phyloP scores from a whole-genome alignment of 192 early-diverging fungal species.

The Allomyces macrogynus region DNA sequence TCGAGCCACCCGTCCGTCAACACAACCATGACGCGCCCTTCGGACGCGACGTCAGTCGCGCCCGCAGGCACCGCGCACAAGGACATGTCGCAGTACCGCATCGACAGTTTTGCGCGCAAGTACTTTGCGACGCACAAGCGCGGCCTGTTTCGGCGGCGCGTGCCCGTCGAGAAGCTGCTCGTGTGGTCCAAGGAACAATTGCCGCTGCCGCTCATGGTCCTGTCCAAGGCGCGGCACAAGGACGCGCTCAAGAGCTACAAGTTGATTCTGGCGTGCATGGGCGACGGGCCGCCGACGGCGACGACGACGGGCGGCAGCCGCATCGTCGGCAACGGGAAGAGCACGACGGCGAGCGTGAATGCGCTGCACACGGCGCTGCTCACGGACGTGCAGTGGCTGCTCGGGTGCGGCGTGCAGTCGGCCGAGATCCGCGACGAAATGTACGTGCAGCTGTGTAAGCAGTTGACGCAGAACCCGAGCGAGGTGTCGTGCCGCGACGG shows the following conservation, averaged over 20 bases:
- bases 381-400: constrained; percentile 50
- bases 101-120: constrained; percentile 72
- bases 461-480: constrained; percentile 55
- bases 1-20: too few species aligned
- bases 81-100: constrained; percentile 57
- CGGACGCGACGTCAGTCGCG: too few species aligned
- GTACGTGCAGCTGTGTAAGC: constrained; percentile 83
- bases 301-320: constrained; percentile 12
- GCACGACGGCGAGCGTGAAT: constrained; percentile 11
- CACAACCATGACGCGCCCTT: too few species aligned
- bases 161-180: constrained; percentile 78
- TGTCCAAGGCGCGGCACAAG: constrained; percentile 61
- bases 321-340: constrained; percentile 8
- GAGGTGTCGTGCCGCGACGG: constrained; percentile 52
- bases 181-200: constrained; percentile 43
- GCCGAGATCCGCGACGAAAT: constrained; percentile 78
- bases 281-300: constrained; percentile 29
- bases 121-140: constrained; percentile 77
- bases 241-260: constrained; percentile 75
- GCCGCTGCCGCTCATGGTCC: constrained; percentile 54
- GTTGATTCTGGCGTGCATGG: constrained; percentile 67
- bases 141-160: constrained; percentile 62
- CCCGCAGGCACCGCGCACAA: constrained; percentile 12
- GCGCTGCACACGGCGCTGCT: constrained; percentile 15
- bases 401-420: constrained; percentile 52